phyloP scores from a whole-genome alignment of 2,329 filamentous ascomycete species.

The Neospermospora avenae region DNA sequence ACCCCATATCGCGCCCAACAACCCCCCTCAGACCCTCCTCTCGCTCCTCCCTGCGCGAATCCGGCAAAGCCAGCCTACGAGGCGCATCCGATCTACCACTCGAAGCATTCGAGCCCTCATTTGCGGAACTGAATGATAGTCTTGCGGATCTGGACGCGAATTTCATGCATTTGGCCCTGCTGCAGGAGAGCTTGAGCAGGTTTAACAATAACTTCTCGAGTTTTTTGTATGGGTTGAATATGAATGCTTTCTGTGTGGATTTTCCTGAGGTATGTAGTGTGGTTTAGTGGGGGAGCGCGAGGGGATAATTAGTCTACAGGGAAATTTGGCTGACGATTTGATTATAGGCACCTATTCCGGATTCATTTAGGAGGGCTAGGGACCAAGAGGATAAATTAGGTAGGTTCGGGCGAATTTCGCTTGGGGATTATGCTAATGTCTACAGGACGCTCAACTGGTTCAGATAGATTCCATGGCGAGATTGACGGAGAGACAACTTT shows the following conservation, averaged over 20 bases:
- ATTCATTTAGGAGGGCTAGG: conserved; percentile 72
- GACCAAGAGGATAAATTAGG: conserved; percentile 52
- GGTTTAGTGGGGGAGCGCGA: not conserved
- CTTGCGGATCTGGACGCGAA: conserved; percentile 97
- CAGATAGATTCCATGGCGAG: conserved; percentile 37
- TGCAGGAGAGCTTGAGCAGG: conserved; percentile 89
- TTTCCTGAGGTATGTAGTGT: conserved; percentile 73
- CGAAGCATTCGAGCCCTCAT: conserved; percentile 80
- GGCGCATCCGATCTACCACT: conserved; percentile 63
- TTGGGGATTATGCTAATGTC: conserved; percentile 13
- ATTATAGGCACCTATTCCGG: conserved; percentile 77
- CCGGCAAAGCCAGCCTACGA: conserved; percentile 52
- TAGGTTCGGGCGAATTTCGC: conserved; percentile 28
- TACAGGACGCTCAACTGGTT: conserved; percentile 35
- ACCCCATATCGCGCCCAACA: conserved; percentile 59
- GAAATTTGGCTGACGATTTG: conserved; percentile 5
- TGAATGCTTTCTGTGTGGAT: conserved; percentile 99
- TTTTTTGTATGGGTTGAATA: conserved; percentile 94
- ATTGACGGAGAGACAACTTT: conserved; percentile 75
- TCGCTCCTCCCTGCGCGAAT: conserved; percentile 78
- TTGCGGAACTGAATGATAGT: conserved; percentile 88
- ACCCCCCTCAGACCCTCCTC: conserved; percentile 90
- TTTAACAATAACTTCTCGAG: conserved; percentile 96
- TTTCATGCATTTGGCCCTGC: conserved; percentile 93
- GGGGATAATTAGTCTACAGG: not conserved